Base-by-base conservation (phyloP, 352 stramenopile species). In the Pythium biforme region DNA sequence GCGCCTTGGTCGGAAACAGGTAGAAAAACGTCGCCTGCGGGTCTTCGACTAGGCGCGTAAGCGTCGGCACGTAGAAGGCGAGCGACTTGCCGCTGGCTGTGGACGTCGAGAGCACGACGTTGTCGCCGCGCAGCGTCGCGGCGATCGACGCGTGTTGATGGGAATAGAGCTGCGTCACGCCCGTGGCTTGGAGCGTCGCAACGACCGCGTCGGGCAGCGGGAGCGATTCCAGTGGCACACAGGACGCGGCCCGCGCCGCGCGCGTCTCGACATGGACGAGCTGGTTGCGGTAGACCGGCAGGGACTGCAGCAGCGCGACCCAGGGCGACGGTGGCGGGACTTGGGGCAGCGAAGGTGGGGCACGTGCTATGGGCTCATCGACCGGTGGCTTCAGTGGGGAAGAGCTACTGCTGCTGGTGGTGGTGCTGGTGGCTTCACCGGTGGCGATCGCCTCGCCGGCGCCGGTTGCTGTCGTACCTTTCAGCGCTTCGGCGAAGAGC, bases 1-100 rank as follows among this genome's bases (percentile, higher is more conserved):
- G 76, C 27, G 97, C 97, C 69, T 99, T 99, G 15, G 97, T 99
- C 0, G 97, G 97, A 64, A 99, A 99, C 6, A 99, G 60, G 43
- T 98, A 97, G 45, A 99, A 72, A 82, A 79, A 95, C 55, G 73
- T 92, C 34, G 88, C 75, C 10, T 68, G 27, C 2, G 72, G 52
- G n/a, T 82, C 82, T 41, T 75, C 55, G 1, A 93, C 60, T 33
- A 90, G 77, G 68, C 62, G 77, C 65, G 87, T 64, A 23, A 99
- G 69, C 62, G 98, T 97, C 12, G 97, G 96, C 7, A 99, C 66
- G 59, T 97, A 94, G 79, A 98, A 99, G 25, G 96, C 94, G n/a
- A 99, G 72, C 9, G 88, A 98, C 73, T 99, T 99, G 3, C 97
- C 97, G 43, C 84, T 98, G 15, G 96, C 96, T 14, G 97, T 99